Base-by-base conservation (phyloP, 352 stramenopile species). In the Phytopythium aichiense region DNA sequence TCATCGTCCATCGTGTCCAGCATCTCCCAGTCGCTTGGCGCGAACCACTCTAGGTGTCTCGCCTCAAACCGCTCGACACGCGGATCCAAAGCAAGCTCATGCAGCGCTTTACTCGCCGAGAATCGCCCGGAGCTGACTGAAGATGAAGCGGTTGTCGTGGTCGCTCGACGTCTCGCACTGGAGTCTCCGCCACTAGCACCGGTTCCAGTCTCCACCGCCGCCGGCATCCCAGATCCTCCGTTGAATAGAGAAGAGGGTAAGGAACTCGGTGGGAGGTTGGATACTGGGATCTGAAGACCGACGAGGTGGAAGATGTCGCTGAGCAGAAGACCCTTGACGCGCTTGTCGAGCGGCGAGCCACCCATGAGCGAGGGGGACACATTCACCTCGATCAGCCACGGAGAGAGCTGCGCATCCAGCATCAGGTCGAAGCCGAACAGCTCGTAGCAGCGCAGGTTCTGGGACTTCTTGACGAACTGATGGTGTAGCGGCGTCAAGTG, bases 271-370 rank as follows among this genome's bases (percentile, higher is more conserved):
- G 77, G 76, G 0, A 87, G 33, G 23, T 40, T 73, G 9, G 66
- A 40, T 1, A 81, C 30, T 0, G 76, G 61, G 0, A 88, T 77
- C 4, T 79, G 77, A 7, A 91, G 58, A 11, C 86, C 86, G 3
- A 94, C 82, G 22, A 94, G 69, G 51, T 94, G 82, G 40, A 92
- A 79, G n/a, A 85, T 88, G 53, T 94, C 86, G 38, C 78, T 89
- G 18, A 94, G 63, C 7, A 94, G 61, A n/a, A 92, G 58, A 2
- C 83, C 85, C 57, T 94, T 94, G 12, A 93, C 70, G 13, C 81
- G 73, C 20, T 81, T 77, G 38, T 94, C 85, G 0, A 94, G 71
- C 16, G 83, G 83, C 0, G 82, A 91, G 20, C 69, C 76, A 15
- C 79, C 81, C 85, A 94, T 92, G n/a, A 92, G 74, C 40, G 83